phyloP scores from a whole-genome alignment of 2,329 filamentous ascomycete genomes.

The Juglanconis juglandina region DNA sequence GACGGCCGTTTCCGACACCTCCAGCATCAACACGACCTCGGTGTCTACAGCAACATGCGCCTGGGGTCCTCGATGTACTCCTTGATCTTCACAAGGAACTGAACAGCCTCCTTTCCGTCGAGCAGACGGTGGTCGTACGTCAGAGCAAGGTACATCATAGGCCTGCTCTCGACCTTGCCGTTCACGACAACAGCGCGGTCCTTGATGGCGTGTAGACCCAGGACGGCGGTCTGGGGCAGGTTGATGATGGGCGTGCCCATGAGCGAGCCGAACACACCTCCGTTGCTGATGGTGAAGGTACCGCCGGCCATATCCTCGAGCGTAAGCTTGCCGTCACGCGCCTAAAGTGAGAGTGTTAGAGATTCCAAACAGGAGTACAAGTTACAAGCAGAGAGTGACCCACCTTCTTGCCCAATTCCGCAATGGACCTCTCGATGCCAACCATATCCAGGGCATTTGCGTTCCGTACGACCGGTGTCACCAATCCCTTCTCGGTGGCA shows the following conservation, averaged over 20 bases:
- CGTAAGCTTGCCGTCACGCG: slow-evolving; percentile 91
- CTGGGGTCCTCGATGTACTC: slow-evolving; percentile 95
- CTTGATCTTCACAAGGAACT: slow-evolving; percentile 96
- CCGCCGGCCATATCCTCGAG: slow-evolving; percentile 99
- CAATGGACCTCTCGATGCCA: slow-evolving; percentile 86
- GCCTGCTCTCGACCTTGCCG: slow-evolving; percentile 90
- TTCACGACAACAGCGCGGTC: slow-evolving; percentile 86
- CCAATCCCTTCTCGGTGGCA: slow-evolving; percentile 93
- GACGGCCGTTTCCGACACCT: neutral
- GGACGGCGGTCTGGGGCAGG: slow-evolving; percentile 84
- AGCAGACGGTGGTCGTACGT: slow-evolving; percentile 97
- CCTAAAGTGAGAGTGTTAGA: slow-evolving; percentile 47
- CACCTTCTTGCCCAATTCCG: slow-evolving; percentile 93
- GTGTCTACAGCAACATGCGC: slow-evolving; percentile 71
- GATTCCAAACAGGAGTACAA: neutral
- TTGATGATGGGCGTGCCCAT: slow-evolving; percentile 99
- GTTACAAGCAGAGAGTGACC: slow-evolving; percentile 19
- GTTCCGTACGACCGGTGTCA: slow-evolving; percentile 94
- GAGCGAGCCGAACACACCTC: slow-evolving; percentile 92
- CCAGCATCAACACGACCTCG: neutral
- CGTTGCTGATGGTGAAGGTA: slow-evolving; percentile 96
- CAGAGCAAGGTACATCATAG: slow-evolving; percentile 99
- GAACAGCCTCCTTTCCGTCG: slow-evolving; percentile 91
- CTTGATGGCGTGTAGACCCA: slow-evolving; percentile 95
- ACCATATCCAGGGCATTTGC: slow-evolving; percentile 85